Evolutionary conservation across 75 land plant species (phyloP).

Genomic region (Larix kaempferi): DNA sequence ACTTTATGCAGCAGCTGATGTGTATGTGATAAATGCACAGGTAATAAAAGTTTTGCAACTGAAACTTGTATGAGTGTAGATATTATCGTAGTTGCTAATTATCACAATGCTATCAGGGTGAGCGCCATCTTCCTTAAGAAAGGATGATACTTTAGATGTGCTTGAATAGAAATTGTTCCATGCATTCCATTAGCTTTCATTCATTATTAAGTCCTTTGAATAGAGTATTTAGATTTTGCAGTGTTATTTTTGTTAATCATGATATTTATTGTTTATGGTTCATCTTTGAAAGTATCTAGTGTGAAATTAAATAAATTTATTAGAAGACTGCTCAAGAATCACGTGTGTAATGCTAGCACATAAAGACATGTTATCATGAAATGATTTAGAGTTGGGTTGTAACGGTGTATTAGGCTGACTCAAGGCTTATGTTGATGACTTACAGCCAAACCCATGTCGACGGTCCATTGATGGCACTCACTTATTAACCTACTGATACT

Average conservation of each 20-base stretch:
- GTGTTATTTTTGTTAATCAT: background rate
- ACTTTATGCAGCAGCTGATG: conserved; percentile 97
- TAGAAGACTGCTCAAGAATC: no score
- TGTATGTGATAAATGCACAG: conserved; percentile 96
- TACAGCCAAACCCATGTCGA: no score
- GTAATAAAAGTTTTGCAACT: conserved; percentile 23
- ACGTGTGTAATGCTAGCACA: no score
- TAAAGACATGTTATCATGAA: no score
- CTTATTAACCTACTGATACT: no score
- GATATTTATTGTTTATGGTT: no score
- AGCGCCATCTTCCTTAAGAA: background rate
- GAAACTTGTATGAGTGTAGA: background rate
- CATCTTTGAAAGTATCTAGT: no score
- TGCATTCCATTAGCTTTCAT: background rate
- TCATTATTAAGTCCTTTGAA: conserved; percentile 3
- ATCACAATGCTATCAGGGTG: background rate
- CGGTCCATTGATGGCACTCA: no score
- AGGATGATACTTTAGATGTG: background rate
- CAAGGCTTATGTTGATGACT: no score
- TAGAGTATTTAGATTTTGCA: background rate
- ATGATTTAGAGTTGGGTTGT: no score
- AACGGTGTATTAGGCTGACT: no score
- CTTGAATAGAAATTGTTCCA: conserved; percentile 2
- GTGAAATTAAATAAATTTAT: no score
- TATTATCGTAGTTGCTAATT: background rate